These are phyloP conservation scores for Taphrina pruni DNA, from an alignment of 1,139 yeast genomes.

Conservation along the genomic window DNA sequence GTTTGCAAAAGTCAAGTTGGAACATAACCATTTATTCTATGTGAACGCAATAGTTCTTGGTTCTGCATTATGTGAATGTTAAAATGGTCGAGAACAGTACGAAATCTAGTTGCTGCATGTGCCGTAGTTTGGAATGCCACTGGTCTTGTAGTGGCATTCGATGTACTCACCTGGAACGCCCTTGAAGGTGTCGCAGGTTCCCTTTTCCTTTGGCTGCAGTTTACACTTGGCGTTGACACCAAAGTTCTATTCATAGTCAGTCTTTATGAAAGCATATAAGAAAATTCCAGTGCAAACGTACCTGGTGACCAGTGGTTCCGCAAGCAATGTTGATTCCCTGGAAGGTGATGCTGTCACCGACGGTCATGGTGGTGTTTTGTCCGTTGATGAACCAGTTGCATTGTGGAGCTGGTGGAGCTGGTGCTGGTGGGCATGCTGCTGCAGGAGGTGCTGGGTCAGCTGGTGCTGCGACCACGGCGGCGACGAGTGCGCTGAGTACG, in stretches of 20 bases:
- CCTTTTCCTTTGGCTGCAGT: neutral
- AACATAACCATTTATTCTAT: too few relatives aligned
- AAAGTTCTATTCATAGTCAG: conserved; percentile 12
- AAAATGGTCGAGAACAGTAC: too few relatives aligned
- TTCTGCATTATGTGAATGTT: too few relatives aligned
- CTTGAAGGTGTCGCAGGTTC: neutral
- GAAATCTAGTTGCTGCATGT: neutral
- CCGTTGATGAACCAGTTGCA: conserved; percentile 1
- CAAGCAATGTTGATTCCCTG: conserved; percentile 13
- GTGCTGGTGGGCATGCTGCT: neutral
- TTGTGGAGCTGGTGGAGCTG: conserved; percentile 4
- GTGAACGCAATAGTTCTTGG: too few relatives aligned
- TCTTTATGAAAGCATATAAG: neutral
- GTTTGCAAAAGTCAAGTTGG: too few relatives aligned
- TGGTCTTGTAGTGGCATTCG: conserved; percentile 8
- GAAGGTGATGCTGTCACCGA: conserved; percentile 6
- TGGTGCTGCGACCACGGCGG: conserved; percentile 15
- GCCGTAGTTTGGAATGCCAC: neutral
- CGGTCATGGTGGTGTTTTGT: neutral
- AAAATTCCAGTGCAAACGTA: neutral
- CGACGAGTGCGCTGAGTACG: conserved; percentile 16
- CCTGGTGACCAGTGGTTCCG: conserved; percentile 8
- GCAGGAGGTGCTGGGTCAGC: neutral
- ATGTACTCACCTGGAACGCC: neutral
- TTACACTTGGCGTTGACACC: conserved; percentile 17